These are phyloP conservation scores for Isabelozyma heimii DNA, from an alignment of 805 yeast genomes.

Conservation along the genomic window DNA sequence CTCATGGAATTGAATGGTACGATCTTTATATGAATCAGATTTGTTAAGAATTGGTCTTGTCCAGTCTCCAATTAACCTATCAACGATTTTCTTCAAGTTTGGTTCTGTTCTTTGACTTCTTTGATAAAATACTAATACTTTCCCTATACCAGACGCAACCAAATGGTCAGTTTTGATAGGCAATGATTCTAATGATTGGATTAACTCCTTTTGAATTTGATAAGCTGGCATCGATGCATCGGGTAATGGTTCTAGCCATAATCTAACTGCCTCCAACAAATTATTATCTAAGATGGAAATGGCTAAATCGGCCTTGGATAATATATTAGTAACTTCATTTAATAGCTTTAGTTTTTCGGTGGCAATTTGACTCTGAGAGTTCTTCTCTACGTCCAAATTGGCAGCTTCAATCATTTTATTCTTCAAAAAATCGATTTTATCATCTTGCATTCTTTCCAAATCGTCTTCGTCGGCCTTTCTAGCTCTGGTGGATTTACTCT, in stretches of 20 bases:
- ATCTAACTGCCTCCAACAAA: constrained; percentile 84
- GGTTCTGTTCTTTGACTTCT: constrained; percentile 87
- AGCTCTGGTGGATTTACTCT: constrained; percentile 55
- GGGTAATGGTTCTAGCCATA: constrained; percentile 98
- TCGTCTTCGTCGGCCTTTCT: constrained; percentile 87
- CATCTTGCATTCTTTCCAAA: constrained; percentile 93
- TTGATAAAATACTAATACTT: constrained; percentile 90
- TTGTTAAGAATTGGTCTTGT: constrained; percentile 97
- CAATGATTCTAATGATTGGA: constrained; percentile 66
- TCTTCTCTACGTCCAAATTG: constrained; percentile 62
- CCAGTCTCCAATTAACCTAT: constrained; percentile 93
- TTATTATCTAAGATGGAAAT: constrained; percentile 94
- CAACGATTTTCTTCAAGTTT: constrained; percentile 81
- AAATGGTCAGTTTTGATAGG: constrained; percentile 96
- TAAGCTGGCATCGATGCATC: constrained; percentile 98
- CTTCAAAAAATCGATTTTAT: constrained; percentile 74
- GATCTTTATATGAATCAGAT: constrained; percentile 90
- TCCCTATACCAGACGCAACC: constrained; percentile 92
- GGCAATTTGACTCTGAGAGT: constrained; percentile 65
- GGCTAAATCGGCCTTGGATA: constrained; percentile 80
- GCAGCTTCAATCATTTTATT: constrained; percentile 90
- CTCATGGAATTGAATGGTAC: constrained; percentile 63
- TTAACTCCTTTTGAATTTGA: constrained; percentile 87
- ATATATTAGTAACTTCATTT: constrained; percentile 71
- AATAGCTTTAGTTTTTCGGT: constrained; percentile 74